phyloP scores from a whole-genome alignment of 805 yeast genomes.

The Cyberlindnera amylophila region DNA sequence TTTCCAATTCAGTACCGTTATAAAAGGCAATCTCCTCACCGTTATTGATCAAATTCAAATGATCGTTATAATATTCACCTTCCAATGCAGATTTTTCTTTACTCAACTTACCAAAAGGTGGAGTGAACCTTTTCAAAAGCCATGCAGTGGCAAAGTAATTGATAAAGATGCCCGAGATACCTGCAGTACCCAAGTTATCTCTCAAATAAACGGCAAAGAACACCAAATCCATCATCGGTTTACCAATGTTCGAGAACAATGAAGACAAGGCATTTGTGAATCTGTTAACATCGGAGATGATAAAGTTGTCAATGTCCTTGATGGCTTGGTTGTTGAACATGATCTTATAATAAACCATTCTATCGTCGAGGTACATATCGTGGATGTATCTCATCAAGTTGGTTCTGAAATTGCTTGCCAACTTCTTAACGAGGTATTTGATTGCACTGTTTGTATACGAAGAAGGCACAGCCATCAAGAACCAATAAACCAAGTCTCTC shows the following conservation, averaged over 20 bases:
- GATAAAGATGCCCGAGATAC: conserved; percentile 73
- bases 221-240: conserved; percentile 82
- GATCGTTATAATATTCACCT: conserved; percentile 85
- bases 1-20: conserved; percentile 82
- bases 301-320: conserved; percentile 73
- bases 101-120: conserved; percentile 77
- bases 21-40: conserved; percentile 94
- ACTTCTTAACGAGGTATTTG: conserved; percentile 68
- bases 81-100: conserved; percentile 73
- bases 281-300: conserved; percentile 77
- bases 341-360: conserved; percentile 79
- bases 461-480: conserved; percentile 87
- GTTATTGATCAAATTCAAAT: conserved; percentile 78
- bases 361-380: conserved; percentile 79
- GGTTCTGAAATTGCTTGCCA: conserved; percentile 82
- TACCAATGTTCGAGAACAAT: conserved; percentile 83
- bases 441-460: conserved; percentile 89
- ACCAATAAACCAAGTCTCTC: conserved; percentile 81
- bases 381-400: conserved; percentile 81
- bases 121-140: conserved; percentile 68
- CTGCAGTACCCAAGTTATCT: conserved; percentile 83
- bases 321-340: conserved; percentile 45
- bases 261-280: conserved; percentile 81
- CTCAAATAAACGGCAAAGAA: conserved; percentile 81
- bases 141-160: conserved; percentile 81